Evolutionary conservation across 192 early-diverging fungal species (phyloP).

Genomic region (Diversispora eburnea): DNA sequence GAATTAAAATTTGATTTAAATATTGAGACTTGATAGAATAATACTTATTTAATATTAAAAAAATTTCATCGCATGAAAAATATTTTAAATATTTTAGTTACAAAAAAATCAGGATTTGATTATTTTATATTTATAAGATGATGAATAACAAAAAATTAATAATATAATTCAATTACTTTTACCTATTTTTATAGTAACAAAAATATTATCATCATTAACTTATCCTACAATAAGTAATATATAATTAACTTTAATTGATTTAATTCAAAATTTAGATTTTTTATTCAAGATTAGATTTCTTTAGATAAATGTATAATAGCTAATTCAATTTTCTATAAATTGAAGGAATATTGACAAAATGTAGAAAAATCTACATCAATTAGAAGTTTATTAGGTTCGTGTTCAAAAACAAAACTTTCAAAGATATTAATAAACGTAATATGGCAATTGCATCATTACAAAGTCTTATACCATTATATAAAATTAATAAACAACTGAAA

Average conservation of each 20-base stretch:
- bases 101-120: not conserved
- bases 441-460: not conserved
- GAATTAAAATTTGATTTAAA: not conserved
- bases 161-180: not conserved
- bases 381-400: not conserved
- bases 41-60: not conserved
- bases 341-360: constrained; percentile 10
- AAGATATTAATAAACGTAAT: not conserved
- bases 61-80: not conserved
- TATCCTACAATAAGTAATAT: not conserved
- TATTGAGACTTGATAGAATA: not conserved
- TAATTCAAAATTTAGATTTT: not conserved
- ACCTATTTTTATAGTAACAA: not conserved
- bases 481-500: not conserved
- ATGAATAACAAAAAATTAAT: not conserved
- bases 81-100: not conserved
- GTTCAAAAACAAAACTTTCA: constrained; percentile 23
- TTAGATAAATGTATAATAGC: not conserved
- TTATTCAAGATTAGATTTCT: not conserved
- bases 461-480: not conserved
- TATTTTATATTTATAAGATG: not conserved
- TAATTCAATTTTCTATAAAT: constrained; percentile 5
- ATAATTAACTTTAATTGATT: not conserved
- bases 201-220: not conserved
- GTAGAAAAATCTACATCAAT: not conserved